Base-by-base conservation (phyloP, 2,329 filamentous ascomycete species). In the Penicillium sp. region DNA sequence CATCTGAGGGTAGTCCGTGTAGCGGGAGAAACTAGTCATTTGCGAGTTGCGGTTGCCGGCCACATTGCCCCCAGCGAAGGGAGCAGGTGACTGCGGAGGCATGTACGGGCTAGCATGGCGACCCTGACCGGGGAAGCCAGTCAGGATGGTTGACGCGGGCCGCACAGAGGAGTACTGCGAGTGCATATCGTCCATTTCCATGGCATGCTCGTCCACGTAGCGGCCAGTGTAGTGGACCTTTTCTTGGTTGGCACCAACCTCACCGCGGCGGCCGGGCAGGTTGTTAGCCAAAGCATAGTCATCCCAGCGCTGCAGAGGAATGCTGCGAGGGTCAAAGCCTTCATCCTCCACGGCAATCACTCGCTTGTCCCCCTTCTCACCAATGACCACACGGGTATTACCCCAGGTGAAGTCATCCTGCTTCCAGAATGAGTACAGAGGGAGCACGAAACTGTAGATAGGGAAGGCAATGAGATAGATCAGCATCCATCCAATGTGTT, bases 391-490 rank as follows among this genome's bases (percentile, higher is more conserved):
- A 85, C 95, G 92, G 1, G 95, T 99, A 80, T 95, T 98, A 84
- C 95, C 95, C 95, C 95, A 99, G 1, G 89, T 89, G 83, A 99
- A 99, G 79, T 99, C 94, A 78, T 99, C 95, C 77, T 97, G 93
- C 79, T 97, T 96, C 95, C 95, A 99, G 88, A 99, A 99, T 0
- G 94, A 96, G 81, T 98, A 99, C 64, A 99, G 81, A 0, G 95
- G 95, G 12, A 99, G 85, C 63, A 96, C 74, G 70, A 99, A 91
- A 4, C 90, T 95, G 81, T 94, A 97, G 68, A 99, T 90, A 0
- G 95, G 95, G 81, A 90, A 97, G 2, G 95, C 95, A n/a, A 96
- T 69, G 63, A 99, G 84, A 79, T 99, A 99, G 73, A 99, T 98
- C 66, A 99, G 89, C 93, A 99, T 98, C 95, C 95, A 99, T 67